Base-by-base conservation (phyloP, 2,329 filamentous ascomycete genomes). In the Ophiocordyceps camponoti-leonardi region DNA sequence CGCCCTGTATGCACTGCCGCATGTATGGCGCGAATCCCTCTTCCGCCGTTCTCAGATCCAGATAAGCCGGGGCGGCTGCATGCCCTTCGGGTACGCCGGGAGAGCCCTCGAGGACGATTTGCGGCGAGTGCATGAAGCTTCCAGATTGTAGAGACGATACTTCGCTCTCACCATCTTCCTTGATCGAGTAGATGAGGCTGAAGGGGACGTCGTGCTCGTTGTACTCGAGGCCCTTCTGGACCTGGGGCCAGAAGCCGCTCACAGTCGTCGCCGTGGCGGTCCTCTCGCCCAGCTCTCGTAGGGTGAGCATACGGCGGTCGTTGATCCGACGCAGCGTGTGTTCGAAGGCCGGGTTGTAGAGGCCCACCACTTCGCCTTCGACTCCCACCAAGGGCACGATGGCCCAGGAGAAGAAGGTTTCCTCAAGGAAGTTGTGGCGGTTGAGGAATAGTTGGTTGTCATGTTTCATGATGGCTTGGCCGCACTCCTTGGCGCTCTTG, bases 321-420 rank as follows among this genome's bases (percentile, higher is more conserved):
- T 81, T 83, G 49, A 92, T 78, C 54, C 84, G 85, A 19, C 83
- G 72, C 20, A 82, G 66, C 1, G 85, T 92, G 56, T 87, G 86
- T 52, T 92, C 85, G 51, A 88, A 90, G 0, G 80, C 75, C 3
- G 84, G 83, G 54, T 88, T 88, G 58, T 86, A 88, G 0, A 90
- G 61, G 2, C 82, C 84, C 49, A 83, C 76, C 8, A 88, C 81
- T 13, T 75, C 75, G 2, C 85, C 85, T 48, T 87, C 80, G 37
- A 72, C 69, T 3, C 83, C 84, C 1, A 90, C 74, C 49, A 90
- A 69, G 0, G 85, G 85, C 23, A 90, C 81, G 40, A 90, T 78
- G 1, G 79, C 83, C 83, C 83, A 90, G 13, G 81, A 84, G 58
- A 90, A 90, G 56, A 84, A 90, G 0, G 82, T 79, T 56, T 92